Percentiles rank a stretch among this genome's conserved stretches.
phyloP scores from a whole-genome alignment of 2,329 filamentous ascomycete species.

The Sclerotinia minor region DNA sequence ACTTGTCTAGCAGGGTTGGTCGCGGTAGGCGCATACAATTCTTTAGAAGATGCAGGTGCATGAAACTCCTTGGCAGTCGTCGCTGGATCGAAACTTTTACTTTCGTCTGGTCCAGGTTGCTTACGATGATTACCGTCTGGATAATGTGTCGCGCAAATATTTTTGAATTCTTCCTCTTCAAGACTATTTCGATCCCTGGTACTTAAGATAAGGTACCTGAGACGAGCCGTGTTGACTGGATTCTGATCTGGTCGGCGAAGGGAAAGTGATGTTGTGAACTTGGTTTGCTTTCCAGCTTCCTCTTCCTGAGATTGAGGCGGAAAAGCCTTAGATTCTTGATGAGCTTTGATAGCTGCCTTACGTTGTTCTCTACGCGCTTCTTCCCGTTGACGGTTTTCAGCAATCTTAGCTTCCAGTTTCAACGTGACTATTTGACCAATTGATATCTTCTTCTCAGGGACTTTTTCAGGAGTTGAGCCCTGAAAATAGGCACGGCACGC shows the following conservation, averaged over 20 bases:
- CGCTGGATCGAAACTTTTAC: background rate
- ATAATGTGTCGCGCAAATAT: background rate
- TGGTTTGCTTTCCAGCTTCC: background rate
- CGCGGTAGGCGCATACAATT: background rate
- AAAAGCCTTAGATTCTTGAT: background rate
- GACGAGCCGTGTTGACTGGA: background rate
- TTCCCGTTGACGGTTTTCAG: background rate
- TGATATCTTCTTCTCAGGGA: background rate
- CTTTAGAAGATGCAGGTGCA: background rate
- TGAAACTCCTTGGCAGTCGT: background rate
- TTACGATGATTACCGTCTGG: conserved; percentile 10
- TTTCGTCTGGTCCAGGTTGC: background rate
- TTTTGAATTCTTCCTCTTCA: conserved; percentile 3
- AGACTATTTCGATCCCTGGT: background rate
- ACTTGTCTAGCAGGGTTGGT: background rate
- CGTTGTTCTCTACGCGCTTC: background rate
- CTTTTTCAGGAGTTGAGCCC: background rate
- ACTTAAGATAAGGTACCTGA: background rate
- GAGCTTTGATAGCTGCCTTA: background rate
- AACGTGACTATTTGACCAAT: background rate
- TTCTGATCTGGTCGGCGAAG: background rate
- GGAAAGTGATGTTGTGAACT: background rate
- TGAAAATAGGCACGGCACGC: background rate
- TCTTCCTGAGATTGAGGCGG: background rate
- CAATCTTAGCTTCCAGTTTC: background rate